A percentile compares a stretch with the other conserved stretches of the same genome.
phyloP scores from a whole-genome alignment of 1,284 basidiomycete species.

The Sphagnurus paluster region DNA sequence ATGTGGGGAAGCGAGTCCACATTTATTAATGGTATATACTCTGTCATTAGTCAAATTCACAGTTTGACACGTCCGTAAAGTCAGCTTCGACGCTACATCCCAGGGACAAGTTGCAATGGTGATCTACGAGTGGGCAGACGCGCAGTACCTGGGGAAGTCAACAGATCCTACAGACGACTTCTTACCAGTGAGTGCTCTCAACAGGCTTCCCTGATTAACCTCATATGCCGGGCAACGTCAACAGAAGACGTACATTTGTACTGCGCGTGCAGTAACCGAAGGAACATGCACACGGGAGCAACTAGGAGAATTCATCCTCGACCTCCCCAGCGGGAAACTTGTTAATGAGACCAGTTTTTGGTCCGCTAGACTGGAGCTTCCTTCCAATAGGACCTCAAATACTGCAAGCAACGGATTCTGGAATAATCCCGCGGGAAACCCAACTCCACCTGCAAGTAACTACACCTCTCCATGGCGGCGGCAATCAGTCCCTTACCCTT shows the following conservation, averaged over 20 bases:
- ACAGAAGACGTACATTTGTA: conserved; percentile 94
- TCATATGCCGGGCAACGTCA: conserved; percentile 19
- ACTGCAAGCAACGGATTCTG: conserved; percentile 42
- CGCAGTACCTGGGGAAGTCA: conserved; percentile 77
- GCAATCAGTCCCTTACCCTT: conserved; percentile 18
- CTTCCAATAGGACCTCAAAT: conserved; percentile 30
- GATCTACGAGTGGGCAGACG: conserved; percentile 94
- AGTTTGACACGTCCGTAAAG: conserved; percentile 39
- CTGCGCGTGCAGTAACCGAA: conserved; percentile 66
- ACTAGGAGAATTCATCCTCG: conserved; percentile 86
- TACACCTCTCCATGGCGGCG: conserved; percentile 49
- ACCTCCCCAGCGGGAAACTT: conserved; percentile 59
- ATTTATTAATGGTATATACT: conserved; percentile 75
- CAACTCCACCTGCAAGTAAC: conserved; percentile 47
- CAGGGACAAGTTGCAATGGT: conserved; percentile 92
- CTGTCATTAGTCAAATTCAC: not conserved
- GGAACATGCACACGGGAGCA: conserved; percentile 70
- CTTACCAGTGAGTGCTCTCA: conserved; percentile 59
- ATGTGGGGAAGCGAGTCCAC: conserved; percentile 87
- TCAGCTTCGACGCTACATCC: conserved; percentile 80
- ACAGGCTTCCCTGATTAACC: not conserved
- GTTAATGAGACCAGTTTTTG: conserved; percentile 78
- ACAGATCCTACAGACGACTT: conserved; percentile 58
- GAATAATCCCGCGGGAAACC: conserved; percentile 62
- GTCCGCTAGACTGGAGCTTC: conserved; percentile 68